Evolutionary conservation across 2,329 filamentous ascomycete genomes (phyloP).

Genomic region (Neoarthrinium moseri): DNA sequence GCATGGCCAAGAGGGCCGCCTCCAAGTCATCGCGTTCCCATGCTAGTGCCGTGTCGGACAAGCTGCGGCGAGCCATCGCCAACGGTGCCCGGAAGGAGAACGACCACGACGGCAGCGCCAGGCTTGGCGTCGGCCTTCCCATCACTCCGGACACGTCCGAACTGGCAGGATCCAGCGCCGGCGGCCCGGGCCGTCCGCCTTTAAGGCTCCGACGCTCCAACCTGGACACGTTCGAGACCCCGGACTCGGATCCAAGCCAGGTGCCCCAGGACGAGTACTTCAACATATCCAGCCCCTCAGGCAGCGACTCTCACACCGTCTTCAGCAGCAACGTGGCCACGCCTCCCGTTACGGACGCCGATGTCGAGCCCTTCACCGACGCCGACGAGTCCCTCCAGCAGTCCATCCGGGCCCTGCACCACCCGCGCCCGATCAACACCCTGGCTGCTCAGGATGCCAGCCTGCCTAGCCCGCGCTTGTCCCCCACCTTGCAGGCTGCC

Average conservation of each 20-base stretch:
- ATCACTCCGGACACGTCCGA: conserved; percentile 61
- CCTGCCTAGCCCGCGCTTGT: conserved; percentile 90
- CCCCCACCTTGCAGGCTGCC: conserved; percentile 79
- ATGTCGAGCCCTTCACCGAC: conserved; percentile 60
- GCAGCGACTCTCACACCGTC: conserved; percentile 56
- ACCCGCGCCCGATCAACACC: conserved; percentile 60
- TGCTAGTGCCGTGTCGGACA: conserved; percentile 32
- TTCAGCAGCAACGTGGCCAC: conserved; percentile 68
- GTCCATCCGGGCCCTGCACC: conserved; percentile 45
- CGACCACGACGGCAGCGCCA: conserved; percentile 14
- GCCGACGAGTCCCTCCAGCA: conserved; percentile 48
- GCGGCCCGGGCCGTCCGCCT: conserved; percentile 27
- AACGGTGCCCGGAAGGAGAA: conserved; percentile 27
- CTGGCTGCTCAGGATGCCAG: conserved; percentile 82
- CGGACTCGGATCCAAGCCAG: conserved; percentile 41
- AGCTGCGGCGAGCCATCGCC: conserved; percentile 36
- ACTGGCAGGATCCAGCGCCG: conserved; percentile 22
- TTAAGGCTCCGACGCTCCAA: conserved; percentile 40
- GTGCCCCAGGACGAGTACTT: conserved; percentile 34
- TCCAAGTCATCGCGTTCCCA: conserved; percentile 22
- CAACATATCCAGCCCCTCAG: conserved; percentile 50
- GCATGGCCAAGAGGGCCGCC: conserved; percentile 26
- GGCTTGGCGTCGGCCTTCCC: conserved; percentile 32
- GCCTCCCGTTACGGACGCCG: conserved; percentile 72
- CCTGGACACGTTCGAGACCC: conserved; percentile 41